A percentile compares a stretch with the other conserved stretches of the same genome.
Conservation (phyloP, 2,329 filamentous ascomycete species). For the Stagonosporopsis vannaccii region DNA sequence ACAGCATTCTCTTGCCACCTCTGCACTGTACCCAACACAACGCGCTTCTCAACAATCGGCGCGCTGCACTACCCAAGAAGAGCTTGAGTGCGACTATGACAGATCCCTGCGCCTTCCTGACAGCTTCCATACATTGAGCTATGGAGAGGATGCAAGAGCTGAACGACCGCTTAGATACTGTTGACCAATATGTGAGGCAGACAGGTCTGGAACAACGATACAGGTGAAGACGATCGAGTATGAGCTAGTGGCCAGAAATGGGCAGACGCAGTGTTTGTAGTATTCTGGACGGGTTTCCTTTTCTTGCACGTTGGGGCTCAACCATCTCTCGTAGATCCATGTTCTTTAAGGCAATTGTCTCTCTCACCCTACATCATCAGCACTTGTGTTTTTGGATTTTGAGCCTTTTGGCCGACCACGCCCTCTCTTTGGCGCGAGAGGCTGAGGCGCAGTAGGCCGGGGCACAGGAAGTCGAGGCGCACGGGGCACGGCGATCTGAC, state of each 20-base stretch:
- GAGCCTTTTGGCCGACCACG: constrained; percentile 29
- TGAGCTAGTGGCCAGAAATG: background rate
- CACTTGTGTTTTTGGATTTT: constrained; percentile 20
- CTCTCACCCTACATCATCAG: constrained; percentile 1
- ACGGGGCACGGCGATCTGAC: constrained; percentile 1
- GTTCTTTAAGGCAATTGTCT: background rate
- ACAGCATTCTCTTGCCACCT: background rate
- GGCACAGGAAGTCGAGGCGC: background rate
- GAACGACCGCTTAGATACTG: background rate
- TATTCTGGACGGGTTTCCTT: background rate
- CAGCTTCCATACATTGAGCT: background rate
- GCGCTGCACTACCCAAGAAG: background rate
- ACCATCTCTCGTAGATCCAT: background rate
- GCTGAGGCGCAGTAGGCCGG: too few relatives aligned
- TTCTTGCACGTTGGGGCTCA: too few relatives aligned
- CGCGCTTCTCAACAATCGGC: too few relatives aligned
- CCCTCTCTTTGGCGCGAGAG: background rate
- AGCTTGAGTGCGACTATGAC: background rate
- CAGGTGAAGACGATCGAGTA: too few relatives aligned
- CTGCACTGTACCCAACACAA: background rate
- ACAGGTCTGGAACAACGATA: background rate
- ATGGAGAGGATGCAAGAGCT: background rate
- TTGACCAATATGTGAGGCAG: background rate
- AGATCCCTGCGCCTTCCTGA: background rate
- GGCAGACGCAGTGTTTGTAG: background rate